These are phyloP conservation scores for Cardiospermum halicacabum DNA, from an alignment of 345 rosid species.

Conservation along the genomic window DNA sequence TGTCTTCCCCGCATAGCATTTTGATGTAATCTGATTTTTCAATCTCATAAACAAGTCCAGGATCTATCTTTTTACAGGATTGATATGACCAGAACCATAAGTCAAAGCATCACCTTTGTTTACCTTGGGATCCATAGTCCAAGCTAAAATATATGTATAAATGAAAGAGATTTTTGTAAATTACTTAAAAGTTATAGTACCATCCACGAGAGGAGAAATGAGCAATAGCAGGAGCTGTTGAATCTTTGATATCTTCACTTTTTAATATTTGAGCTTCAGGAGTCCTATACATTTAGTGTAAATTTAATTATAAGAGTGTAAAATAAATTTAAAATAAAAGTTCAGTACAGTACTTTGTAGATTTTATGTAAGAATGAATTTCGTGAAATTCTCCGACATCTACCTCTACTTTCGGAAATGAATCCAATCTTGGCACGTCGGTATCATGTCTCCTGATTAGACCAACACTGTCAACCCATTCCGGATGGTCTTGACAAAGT, in stretches of 20 bases:
- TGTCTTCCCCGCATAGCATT: slow-evolving; percentile 34
- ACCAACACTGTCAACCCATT: too few relatives aligned
- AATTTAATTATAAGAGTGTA: too few relatives aligned
- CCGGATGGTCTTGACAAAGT: too few relatives aligned
- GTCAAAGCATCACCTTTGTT: slow-evolving; percentile 14
- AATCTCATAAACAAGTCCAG: slow-evolving; percentile 42
- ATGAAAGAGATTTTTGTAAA: background rate
- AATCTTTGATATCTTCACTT: slow-evolving; percentile 14
- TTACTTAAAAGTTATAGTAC: background rate
- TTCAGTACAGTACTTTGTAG: too few relatives aligned
- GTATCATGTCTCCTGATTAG: too few relatives aligned
- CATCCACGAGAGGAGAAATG: slow-evolving; percentile 15
- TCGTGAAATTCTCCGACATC: too few relatives aligned
- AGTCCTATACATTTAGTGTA: background rate
- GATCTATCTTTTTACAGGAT: slow-evolving; percentile 28
- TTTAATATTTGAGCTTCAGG: slow-evolving; percentile 17
- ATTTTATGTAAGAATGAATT: too few relatives aligned
- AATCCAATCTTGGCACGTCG: too few relatives aligned
- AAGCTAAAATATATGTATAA: slow-evolving; percentile 20
- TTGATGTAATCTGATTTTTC: slow-evolving; percentile 28
- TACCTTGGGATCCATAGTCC: slow-evolving; percentile 24
- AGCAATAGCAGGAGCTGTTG: slow-evolving; percentile 5
- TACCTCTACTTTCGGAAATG: too few relatives aligned
- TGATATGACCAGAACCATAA: slow-evolving; percentile 40
- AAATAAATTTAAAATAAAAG: too few relatives aligned